Base-by-base conservation (phyloP, 2,329 filamentous ascomycete species). In the Ascochyta lentis region DNA sequence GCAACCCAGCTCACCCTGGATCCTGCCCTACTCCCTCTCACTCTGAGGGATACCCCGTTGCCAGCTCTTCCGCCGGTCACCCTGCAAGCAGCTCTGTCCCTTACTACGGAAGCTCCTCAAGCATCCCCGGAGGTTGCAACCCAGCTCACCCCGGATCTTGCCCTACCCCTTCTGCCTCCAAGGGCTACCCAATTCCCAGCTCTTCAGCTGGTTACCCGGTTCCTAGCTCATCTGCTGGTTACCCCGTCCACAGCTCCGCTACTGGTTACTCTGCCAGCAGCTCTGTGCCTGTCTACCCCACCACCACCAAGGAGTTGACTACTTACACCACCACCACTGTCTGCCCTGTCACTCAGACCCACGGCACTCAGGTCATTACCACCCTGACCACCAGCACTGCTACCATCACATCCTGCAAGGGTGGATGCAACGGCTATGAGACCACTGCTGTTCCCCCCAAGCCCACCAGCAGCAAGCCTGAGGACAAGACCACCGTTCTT, bases 351-450 rank as follows among this genome's bases (percentile, higher is more conserved):
- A 65, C 63, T 22, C 37, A 56, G 48, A 65, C 63, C 13, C 44
- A 53, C 37, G 63, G 63, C 27, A 65, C 56, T 23, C 42, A 54
- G 33, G 54, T 64, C 34, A 48, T 61, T 47, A 66, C 63, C 4
- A 69, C 61, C 44, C 63, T 49, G 31, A 77, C 75, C 8, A 78
- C 74, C 6, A 71, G 66, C 50, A 77, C 73, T 19, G 60, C 77
- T 35, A 75, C 72, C 13, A 61, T 76, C 45, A 77, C 75, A 5
- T 72, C 70, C 10, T 78, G 75, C 73, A 69, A 71, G 60, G 65
- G 59, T 7, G 73, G 73, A 16, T 77, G 75, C 66, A 55, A 66
- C 33, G 59, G 59, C 39, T 42, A 59, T 41, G 33, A 46, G 37
- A 49, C 47, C 4, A 47, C 54, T 22, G 43, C 27, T 24, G 54